Evolutionary conservation across 1,284 basidiomycete species (phyloP), one percentile per base, ranked within the genome.

Genomic region (Leccinum pseudoinsigne): DNA sequence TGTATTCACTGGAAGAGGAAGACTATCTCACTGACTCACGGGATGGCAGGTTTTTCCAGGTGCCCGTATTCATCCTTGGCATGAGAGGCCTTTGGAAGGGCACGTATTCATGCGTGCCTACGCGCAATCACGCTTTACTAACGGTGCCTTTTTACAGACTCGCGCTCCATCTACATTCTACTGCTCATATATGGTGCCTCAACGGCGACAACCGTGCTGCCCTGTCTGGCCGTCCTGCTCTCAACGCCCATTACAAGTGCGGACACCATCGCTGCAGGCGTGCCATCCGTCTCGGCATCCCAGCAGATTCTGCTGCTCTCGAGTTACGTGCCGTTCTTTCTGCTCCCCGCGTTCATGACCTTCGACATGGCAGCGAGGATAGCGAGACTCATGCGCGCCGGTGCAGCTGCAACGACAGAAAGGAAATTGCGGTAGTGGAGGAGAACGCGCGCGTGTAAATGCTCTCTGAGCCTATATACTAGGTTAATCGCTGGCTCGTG

Each of bases 101-200:
- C 87, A 68, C 69, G 54, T 34, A 34, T 58, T 3, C 10, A 14
- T 2, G 11, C 18, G 11, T 47, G 18, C 45, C 45, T 47, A 12
- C 18, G 12, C 18, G 1, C 45, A 47, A 18, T 21, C 11, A 18
- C 18, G 18, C 18, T 18, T 47, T 47, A 12, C 45, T 47, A 21
- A 47, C 18, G 11, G 18, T 21, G 11, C 45, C 45, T 47, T 31
- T 58, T 23, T 67, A 62, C 68, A 86, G 87, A 77, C 64, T 81
- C 76, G 3, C 76, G 70, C 7, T 69, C 72, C 11, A 79, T 84
- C 59, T 87, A 87, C 70, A 75, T 82, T 10, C 78, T 86, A 18
- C 77, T 95, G 5, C 78, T 92, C 5, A 74, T 88, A 36, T 95
- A 95, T 73, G 91, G 83, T 28, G 89, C 91, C 0, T 92, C 90